These are phyloP conservation scores for Aspergillus fumigatus DNA, from an alignment of 2,329 filamentous ascomycete genomes.

Conservation along the genomic window DNA sequence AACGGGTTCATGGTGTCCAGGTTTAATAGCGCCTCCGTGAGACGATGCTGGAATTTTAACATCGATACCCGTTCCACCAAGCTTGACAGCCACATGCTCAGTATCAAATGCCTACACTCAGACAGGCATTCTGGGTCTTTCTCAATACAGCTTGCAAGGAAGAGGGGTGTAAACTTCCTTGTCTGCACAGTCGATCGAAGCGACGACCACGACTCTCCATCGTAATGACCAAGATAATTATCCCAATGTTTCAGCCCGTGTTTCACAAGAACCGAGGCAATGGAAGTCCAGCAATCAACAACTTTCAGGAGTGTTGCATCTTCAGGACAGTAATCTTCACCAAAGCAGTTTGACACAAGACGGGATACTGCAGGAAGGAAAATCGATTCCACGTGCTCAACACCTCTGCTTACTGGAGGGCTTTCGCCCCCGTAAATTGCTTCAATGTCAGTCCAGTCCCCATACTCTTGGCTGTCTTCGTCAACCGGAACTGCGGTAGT, in stretches of 20 bases:
- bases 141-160: conserved; percentile 42
- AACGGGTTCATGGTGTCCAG: conserved; percentile 43
- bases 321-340: conserved; percentile 52
- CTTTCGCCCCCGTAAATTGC: conserved; percentile 36
- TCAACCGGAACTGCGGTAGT: conserved; percentile 30
- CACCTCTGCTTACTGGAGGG: conserved; percentile 18
- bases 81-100: conserved; percentile 51
- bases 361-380: conserved; percentile 49
- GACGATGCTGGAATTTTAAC: conserved; percentile 57
- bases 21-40: conserved; percentile 53
- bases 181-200: conserved; percentile 45
- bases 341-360: conserved; percentile 58
- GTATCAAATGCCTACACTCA: conserved; percentile 45
- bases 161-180: conserved; percentile 44
- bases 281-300: conserved; percentile 52
- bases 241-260: conserved; percentile 49
- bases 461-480: conserved; percentile 63
- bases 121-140: conserved; percentile 38
- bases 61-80: conserved; percentile 57
- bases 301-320: conserved; percentile 50
- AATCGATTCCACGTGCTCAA: conserved; percentile 36
- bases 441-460: conserved; percentile 54
- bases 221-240: conserved; percentile 53
- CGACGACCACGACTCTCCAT: conserved; percentile 45
- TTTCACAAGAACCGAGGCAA: conserved; percentile 47